A percentile compares a stretch with the other conserved stretches of the same genome.
Conservation (phyloP, 306 rosid genomes). For the Gastrolobium bilobum region DNA sequence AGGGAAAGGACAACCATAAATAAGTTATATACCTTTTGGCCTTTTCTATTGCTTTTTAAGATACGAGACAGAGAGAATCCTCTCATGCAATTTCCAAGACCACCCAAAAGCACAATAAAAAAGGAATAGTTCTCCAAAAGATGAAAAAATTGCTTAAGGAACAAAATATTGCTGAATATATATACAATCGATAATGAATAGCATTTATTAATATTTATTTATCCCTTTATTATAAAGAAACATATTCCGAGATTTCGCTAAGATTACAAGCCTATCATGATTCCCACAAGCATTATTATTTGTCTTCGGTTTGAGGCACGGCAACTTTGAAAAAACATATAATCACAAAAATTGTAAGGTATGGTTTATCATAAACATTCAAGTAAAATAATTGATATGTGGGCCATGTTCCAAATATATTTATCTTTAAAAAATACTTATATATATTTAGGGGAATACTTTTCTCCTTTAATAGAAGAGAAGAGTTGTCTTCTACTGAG, state of each 20-base stretch:
- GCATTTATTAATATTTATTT: conserved; percentile 2
- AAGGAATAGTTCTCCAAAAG: conserved; percentile 12
- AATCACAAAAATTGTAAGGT: too few relatives aligned
- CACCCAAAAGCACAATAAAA: conserved; percentile 27
- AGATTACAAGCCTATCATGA: not conserved
- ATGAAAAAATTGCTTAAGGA: not conserved
- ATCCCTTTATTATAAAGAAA: conserved; percentile 27
- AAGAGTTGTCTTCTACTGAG: too few relatives aligned
- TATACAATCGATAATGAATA: not conserved
- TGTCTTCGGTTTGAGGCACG: not conserved
- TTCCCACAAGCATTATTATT: not conserved
- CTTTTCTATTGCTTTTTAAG: conserved; percentile 47
- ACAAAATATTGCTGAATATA: conserved; percentile 12
- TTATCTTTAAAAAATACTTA: too few relatives aligned
- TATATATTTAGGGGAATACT: too few relatives aligned
- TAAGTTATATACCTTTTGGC: conserved; percentile 28
- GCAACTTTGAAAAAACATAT: conserved; percentile 13
- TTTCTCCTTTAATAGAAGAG: too few relatives aligned
- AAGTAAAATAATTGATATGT: too few relatives aligned
- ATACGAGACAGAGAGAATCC: conserved; percentile 52
- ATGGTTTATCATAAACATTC: too few relatives aligned
- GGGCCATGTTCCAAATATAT: too few relatives aligned
- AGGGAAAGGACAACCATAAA: conserved; percentile 28
- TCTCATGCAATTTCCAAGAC: conserved; percentile 25
- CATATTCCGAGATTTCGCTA: conserved; percentile 33